phyloP scores from a whole-genome alignment of 2,329 filamentous ascomycete species.

The Mycosphaerelloides madeirae region DNA sequence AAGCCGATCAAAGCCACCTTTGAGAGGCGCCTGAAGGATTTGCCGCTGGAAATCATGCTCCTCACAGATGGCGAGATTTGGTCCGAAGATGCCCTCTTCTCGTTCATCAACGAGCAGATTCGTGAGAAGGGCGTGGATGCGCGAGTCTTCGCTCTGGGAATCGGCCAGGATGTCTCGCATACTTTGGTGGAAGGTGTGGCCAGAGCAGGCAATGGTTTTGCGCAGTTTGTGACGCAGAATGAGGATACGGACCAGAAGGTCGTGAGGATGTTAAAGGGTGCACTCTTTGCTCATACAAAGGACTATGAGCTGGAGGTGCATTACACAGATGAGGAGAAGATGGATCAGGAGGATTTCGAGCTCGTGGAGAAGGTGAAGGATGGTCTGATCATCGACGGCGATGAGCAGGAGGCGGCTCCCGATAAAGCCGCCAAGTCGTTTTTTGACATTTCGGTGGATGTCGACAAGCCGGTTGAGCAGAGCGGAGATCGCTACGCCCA shows the following conservation, averaged over 20 bases:
- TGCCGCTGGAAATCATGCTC: conserved; percentile 51
- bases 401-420: background rate
- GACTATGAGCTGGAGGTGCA: conserved; percentile 62
- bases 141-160: conserved; percentile 55
- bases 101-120: conserved; percentile 44
- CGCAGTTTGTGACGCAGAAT: conserved; percentile 56
- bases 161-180: conserved; percentile 52
- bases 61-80: conserved; percentile 55
- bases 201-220: conserved; percentile 53
- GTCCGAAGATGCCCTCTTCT: conserved; percentile 46
- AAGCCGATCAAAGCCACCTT: conserved; percentile 46
- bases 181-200: conserved; percentile 57
- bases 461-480: conserved; percentile 34
- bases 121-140: conserved; percentile 40
- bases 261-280: conserved; percentile 68
- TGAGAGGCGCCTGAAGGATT: conserved; percentile 41
- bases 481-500: conserved; percentile 42
- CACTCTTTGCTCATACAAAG: conserved; percentile 60
- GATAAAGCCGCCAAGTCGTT: conserved; percentile 49
- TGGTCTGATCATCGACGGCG: conserved; percentile 39
- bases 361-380: conserved; percentile 57
- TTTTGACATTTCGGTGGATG: conserved; percentile 50
- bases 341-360: conserved; percentile 54
- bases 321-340: conserved; percentile 39
- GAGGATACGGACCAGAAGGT: conserved; percentile 67